phyloP scores from a whole-genome alignment of 2,329 filamentous ascomycete genomes.

The Ploettnerulaceae sp. region DNA sequence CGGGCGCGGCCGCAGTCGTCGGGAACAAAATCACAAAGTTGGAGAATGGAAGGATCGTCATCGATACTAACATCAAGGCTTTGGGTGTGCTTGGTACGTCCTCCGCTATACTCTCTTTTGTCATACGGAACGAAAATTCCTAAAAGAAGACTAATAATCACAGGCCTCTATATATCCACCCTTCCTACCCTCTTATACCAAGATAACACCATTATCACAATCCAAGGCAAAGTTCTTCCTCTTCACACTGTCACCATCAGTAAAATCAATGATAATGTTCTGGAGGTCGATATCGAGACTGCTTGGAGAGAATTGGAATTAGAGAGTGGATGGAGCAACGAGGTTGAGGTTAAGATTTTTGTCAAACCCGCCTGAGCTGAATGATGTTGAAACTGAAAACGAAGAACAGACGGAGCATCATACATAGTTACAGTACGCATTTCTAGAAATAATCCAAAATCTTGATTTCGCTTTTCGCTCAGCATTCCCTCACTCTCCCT shows the following conservation, averaged over 20 bases:
- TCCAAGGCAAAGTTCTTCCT: conserved; percentile 68
- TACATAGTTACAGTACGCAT: too few species aligned
- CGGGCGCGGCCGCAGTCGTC: conserved; percentile 73
- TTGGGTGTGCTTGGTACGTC: conserved; percentile 64
- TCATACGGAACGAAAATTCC: background rate
- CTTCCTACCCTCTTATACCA: conserved; percentile 56
- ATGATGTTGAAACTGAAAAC: background rate
- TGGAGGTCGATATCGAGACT: conserved; percentile 70
- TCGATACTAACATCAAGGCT: conserved; percentile 72
- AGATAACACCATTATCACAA: conserved; percentile 66
- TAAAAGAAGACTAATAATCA: conserved; percentile 8
- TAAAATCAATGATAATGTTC: conserved; percentile 48
- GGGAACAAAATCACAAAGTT: conserved; percentile 54
- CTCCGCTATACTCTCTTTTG: background rate
- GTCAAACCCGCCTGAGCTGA: conserved; percentile 21
- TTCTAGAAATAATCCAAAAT: too few species aligned
- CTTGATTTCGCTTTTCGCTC: too few species aligned
- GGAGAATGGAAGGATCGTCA: conserved; percentile 55
- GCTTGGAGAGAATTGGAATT: conserved; percentile 76
- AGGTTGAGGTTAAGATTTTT: conserved; percentile 55
- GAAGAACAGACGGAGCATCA: background rate
- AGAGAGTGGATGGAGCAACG: conserved; percentile 72
- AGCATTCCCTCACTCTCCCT: too few species aligned
- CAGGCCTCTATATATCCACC: conserved; percentile 72
- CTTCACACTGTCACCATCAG: conserved; percentile 58